Conservation (phyloP, 352 stramenopile species). For the Pythium periplocum region DNA sequence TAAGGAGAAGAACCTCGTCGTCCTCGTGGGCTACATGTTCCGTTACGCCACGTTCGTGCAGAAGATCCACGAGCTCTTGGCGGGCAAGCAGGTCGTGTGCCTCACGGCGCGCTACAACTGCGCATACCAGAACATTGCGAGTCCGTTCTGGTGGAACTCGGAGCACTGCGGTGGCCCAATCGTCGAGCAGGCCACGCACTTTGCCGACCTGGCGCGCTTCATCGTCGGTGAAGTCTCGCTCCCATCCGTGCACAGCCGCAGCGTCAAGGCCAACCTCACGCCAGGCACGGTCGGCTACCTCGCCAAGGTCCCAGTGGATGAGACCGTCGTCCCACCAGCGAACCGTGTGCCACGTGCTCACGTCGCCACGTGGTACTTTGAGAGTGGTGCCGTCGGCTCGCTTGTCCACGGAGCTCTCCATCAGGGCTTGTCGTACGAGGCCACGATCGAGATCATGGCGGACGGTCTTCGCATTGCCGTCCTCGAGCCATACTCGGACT, state of each 20-base stretch:
- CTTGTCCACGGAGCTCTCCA: slow-evolving; percentile 30
- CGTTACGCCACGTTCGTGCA: slow-evolving; percentile 26
- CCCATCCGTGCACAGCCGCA: slow-evolving; percentile 31
- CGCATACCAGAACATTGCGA: slow-evolving; percentile 27
- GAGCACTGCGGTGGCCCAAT: slow-evolving; percentile 32
- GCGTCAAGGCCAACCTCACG: slow-evolving; percentile 35
- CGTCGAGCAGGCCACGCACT: slow-evolving; percentile 37
- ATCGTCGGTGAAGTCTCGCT: slow-evolving; percentile 29
- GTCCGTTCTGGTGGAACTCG: slow-evolving; percentile 36
- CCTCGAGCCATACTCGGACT: slow-evolving; percentile 33
- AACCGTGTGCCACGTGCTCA: slow-evolving; percentile 30
- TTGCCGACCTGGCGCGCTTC: slow-evolving; percentile 29
- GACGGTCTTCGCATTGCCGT: slow-evolving; percentile 29
- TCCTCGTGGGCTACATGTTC: slow-evolving; percentile 36
- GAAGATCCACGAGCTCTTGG: slow-evolving; percentile 26
- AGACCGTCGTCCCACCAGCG: slow-evolving; percentile 13
- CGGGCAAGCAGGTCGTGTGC: slow-evolving; percentile 26
- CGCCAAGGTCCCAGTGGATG: slow-evolving; percentile 28
- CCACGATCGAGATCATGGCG: slow-evolving; percentile 31
- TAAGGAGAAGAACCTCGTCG: slow-evolving; percentile 24
- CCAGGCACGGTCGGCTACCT: slow-evolving; percentile 24
- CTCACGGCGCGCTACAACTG: slow-evolving; percentile 33
- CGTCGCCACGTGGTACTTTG: slow-evolving; percentile 32
- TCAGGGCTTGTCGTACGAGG: slow-evolving; percentile 26
- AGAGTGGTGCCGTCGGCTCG: slow-evolving; percentile 26